A percentile compares a stretch with the other conserved stretches of the same genome.
These are phyloP conservation scores for Cruciata laevipes DNA, from an alignment of 257 asterid species.

Conservation along the genomic window DNA sequence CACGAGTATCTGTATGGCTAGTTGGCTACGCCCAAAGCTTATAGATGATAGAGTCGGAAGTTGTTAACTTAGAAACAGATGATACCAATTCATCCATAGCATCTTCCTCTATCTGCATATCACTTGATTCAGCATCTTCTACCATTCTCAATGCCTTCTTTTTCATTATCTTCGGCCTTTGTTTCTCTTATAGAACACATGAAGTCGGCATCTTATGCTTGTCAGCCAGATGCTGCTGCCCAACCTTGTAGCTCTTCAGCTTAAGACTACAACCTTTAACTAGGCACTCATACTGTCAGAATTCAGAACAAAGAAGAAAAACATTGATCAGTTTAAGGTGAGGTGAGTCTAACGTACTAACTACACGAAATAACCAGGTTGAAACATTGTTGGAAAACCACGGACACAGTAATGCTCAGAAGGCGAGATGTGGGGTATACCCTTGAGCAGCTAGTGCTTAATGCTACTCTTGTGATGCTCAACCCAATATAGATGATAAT, in stretches of 20 bases:
- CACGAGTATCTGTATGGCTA: too few species aligned
- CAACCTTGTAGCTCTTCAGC: constrained; percentile 78
- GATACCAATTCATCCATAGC: constrained; percentile 59
- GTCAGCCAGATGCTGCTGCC: constrained; percentile 86
- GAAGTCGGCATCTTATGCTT: constrained; percentile 80
- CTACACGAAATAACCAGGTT: not conserved
- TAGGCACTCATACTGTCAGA: constrained; percentile 76
- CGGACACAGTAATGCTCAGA: too few species aligned
- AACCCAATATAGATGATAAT: too few species aligned
- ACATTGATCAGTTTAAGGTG: not conserved
- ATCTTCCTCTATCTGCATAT: constrained; percentile 77
- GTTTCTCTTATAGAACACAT: constrained; percentile 74
- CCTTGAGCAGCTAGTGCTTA: too few species aligned
- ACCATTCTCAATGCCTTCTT: constrained; percentile 28
- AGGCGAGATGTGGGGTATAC: too few species aligned
- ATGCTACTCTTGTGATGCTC: too few species aligned
- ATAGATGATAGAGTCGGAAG: constrained; percentile 64
- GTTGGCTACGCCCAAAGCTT: constrained; percentile 76
- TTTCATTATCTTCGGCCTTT: constrained; percentile 48
- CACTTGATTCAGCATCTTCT: constrained; percentile 35
- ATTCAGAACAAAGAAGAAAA: constrained; percentile 8
- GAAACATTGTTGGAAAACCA: constrained; percentile 36
- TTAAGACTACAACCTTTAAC: constrained; percentile 85
- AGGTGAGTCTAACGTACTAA: not conserved
- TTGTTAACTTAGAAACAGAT: constrained; percentile 74